These are phyloP conservation scores for Termitomyces sp. DNA, from an alignment of 768 basidiomycete species.

Conservation along the genomic window DNA sequence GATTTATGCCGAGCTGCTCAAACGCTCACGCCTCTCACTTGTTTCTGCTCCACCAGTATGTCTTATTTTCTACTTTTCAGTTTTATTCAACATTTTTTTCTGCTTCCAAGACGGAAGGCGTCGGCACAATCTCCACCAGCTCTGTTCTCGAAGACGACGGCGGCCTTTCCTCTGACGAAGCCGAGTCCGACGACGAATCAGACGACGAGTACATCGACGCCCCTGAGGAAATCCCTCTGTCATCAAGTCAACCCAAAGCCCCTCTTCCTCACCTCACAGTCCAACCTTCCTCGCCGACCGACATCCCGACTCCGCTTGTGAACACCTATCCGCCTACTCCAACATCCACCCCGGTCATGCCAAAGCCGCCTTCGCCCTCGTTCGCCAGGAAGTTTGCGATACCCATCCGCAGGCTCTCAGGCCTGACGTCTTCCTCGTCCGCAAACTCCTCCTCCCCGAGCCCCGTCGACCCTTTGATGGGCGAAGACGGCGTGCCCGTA, in stretches of 20 bases:
- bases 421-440: background rate
- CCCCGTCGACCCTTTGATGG: background rate
- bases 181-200: slow-evolving; percentile 21
- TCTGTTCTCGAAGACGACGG: slow-evolving; percentile 73
- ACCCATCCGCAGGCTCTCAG: background rate
- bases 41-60: slow-evolving; percentile 76
- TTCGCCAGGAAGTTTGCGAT: background rate
- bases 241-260: background rate
- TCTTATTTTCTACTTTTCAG: slow-evolving; percentile 8
- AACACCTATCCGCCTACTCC: background rate
- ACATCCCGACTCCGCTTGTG: background rate
- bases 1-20: slow-evolving; percentile 58
- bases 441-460: background rate
- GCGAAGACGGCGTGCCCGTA: background rate
- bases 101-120: slow-evolving; percentile 64
- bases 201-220: background rate
- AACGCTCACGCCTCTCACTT: slow-evolving; percentile 57
- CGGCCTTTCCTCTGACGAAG: slow-evolving; percentile 50
- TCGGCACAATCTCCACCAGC: slow-evolving; percentile 76
- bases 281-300: slow-evolving; percentile 3
- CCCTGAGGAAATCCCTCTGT: background rate
- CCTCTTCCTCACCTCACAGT: background rate
- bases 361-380: background rate
- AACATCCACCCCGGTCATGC: background rate
- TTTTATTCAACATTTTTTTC: background rate